Conservation (phyloP, 352 stramenopile genomes). For the Aphanomyces cochlioides region DNA sequence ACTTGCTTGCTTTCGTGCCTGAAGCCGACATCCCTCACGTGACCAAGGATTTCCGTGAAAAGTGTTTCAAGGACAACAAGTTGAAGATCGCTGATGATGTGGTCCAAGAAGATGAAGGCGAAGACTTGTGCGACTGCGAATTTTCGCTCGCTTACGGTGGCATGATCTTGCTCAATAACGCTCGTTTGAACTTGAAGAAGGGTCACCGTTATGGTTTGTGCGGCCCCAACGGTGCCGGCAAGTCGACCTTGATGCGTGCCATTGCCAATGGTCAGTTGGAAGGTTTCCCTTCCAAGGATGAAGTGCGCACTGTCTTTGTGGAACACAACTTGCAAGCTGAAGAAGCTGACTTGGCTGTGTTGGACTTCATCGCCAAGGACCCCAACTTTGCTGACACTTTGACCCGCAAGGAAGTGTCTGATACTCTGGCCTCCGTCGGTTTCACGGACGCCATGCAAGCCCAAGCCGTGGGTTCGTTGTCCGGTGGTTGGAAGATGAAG, state of each 20-base stretch:
- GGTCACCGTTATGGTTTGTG: slow-evolving; percentile 93
- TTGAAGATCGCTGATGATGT: slow-evolving; percentile 92
- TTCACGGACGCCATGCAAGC: slow-evolving; percentile 94
- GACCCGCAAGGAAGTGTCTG: slow-evolving; percentile 82
- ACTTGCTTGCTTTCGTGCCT: slow-evolving; percentile 84
- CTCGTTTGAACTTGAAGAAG: slow-evolving; percentile 87
- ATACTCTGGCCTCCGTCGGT: slow-evolving; percentile 88
- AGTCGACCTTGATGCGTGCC: slow-evolving; percentile 95
- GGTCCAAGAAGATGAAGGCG: slow-evolving; percentile 95
- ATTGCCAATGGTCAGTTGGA: slow-evolving; percentile 96
- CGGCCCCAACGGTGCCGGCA: slow-evolving; percentile 89
- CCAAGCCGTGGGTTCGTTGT: slow-evolving; percentile 88
- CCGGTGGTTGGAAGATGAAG: slow-evolving; percentile 95
- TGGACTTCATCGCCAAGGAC: slow-evolving; percentile 83
- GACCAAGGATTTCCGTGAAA: slow-evolving; percentile 70
- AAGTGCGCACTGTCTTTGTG: slow-evolving; percentile 96
- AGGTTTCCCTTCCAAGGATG: slow-evolving; percentile 92
- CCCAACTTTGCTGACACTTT: slow-evolving; percentile 89
- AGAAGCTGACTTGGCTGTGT: slow-evolving; percentile 75
- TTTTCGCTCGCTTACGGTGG: slow-evolving; percentile 97
- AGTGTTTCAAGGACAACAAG: slow-evolving; percentile 89
- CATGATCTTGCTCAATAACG: slow-evolving; percentile 90
- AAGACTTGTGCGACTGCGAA: slow-evolving; percentile 98
- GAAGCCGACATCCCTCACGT: slow-evolving; percentile 61
- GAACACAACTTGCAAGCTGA: slow-evolving; percentile 95